phyloP scores from a whole-genome alignment of 2,329 filamentous ascomycete genomes.

The Emmonsiellopsis sp. region DNA sequence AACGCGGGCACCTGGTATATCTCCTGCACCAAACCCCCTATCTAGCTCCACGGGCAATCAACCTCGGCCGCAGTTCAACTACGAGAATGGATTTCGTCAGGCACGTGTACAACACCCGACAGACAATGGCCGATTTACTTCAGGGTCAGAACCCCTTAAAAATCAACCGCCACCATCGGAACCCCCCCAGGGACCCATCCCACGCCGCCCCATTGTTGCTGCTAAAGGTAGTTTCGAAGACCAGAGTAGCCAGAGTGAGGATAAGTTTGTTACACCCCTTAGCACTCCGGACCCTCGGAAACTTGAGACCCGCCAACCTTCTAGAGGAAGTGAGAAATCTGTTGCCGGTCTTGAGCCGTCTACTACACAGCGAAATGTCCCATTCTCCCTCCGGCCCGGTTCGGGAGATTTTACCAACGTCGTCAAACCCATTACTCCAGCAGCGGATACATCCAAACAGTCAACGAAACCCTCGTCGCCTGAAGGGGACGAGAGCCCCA shows the following conservation, averaged over 20 bases:
- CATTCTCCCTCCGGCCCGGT: neutral
- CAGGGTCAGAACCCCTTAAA: neutral
- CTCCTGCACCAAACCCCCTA: slow-evolving; percentile 2
- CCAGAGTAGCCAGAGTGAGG: slow-evolving; percentile 20
- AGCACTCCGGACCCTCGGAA: slow-evolving; percentile 24
- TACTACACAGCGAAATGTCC: neutral
- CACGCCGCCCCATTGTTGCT: neutral
- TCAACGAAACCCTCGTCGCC: neutral
- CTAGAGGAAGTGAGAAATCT: slow-evolving; percentile 17
- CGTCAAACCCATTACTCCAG: neutral
- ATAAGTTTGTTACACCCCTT: slow-evolving; percentile 26
- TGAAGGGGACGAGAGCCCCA: neutral
- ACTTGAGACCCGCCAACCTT: slow-evolving; percentile 23
- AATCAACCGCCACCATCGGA: neutral
- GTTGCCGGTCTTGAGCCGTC: neutral
- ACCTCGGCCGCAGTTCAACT: neutral
- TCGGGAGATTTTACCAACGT: neutral
- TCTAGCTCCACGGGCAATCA: slow-evolving; percentile 1
- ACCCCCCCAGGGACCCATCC: neutral
- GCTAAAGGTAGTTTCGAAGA: slow-evolving; percentile 18
- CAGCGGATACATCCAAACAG: neutral
- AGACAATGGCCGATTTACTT: neutral
- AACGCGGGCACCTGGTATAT: slow-evolving; percentile 2
- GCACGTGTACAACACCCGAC: neutral
- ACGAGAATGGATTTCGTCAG: slow-evolving; percentile 1